Conservation (phyloP, 2,329 filamentous ascomycete species). For the Xylaria sp. region DNA sequence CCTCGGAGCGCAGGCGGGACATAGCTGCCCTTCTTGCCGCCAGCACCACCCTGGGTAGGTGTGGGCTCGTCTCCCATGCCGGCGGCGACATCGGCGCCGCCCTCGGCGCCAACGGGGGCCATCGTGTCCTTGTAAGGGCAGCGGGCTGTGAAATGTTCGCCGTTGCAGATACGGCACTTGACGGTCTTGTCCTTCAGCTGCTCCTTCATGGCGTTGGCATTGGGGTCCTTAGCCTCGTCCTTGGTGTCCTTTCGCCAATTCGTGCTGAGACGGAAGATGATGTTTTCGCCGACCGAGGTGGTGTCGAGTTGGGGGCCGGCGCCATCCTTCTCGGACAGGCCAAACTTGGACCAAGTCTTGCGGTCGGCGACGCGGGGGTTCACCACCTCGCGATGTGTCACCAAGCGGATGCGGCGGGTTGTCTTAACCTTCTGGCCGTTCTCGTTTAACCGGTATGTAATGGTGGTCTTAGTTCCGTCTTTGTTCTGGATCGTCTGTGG, state of each 20-base stretch:
- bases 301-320: conserved; percentile 87
- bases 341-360: conserved; percentile 93
- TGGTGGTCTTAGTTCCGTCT: conserved; percentile 96
- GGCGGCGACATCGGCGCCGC: conserved; percentile 62
- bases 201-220: conserved; percentile 79
- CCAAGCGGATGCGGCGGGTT: conserved; percentile 93
- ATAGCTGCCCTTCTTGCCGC: conserved; percentile 82
- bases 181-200: conserved; percentile 99
- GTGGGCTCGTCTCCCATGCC: conserved; percentile 63
- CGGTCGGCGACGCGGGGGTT: conserved; percentile 97
- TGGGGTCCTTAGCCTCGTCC: conserved; percentile 79
- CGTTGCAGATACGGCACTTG: conserved; percentile 98
- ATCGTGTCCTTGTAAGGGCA: conserved; percentile 99
- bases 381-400: conserved; percentile 89
- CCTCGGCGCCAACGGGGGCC: conserved; percentile 80
- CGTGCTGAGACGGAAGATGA: conserved; percentile 90
- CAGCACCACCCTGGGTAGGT: conserved; percentile 59
- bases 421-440: conserved; percentile 96
- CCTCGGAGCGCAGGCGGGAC: conserved; percentile 93
- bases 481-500: conserved; percentile 95
- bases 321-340: conserved; percentile 85
- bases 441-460: conserved; percentile 91
- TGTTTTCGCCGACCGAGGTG: conserved; percentile 96
- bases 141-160: conserved; percentile 98
- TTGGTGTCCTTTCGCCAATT: conserved; percentile 95